Percentiles rank a stretch among this genome's conserved stretches.
Conservation (phyloP, 371 early-diverging fungal species). For the Saksenaea oblongispora region DNA sequence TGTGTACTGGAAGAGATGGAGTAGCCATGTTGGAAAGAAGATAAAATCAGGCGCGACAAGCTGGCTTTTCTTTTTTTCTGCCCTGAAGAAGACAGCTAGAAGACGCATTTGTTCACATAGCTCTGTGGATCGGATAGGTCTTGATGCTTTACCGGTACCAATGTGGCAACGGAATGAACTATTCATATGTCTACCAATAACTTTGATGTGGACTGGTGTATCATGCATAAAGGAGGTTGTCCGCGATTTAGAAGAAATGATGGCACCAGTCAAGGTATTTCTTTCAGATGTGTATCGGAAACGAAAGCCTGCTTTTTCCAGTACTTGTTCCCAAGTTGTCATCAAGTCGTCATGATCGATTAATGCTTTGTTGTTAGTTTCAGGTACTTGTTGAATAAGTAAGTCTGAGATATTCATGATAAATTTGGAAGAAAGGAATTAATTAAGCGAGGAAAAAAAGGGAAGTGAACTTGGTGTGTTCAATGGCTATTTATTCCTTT, state of each 20-base stretch:
- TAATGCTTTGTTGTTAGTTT: neutral
- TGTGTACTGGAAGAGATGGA: conserved; percentile 46
- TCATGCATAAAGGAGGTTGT: conserved; percentile 10
- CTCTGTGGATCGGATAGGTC: conserved; percentile 40
- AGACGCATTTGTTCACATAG: conserved; percentile 43
- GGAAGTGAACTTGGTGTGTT: neutral
- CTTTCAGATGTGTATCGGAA: conserved; percentile 18
- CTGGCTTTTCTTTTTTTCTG: conserved; percentile 37
- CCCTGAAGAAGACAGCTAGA: conserved; percentile 42
- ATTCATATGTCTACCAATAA: conserved; percentile 46
- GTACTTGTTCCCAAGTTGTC: conserved; percentile 25
- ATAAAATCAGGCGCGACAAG: conserved; percentile 42
- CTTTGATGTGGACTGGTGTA: conserved; percentile 43
- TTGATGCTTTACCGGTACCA: conserved; percentile 46
- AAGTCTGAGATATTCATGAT: neutral
- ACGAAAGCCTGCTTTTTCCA: conserved; percentile 23
- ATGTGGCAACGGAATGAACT: conserved; percentile 48
- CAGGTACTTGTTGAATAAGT: neutral
- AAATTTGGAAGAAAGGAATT: neutral
- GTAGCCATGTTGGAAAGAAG: conserved; percentile 49
- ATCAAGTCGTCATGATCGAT: conserved; percentile 25
- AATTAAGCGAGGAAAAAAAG: neutral
- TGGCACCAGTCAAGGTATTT: conserved; percentile 27
- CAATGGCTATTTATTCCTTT: neutral
- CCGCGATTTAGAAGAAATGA: conserved; percentile 9